Base-by-base conservation (phyloP, 441 rosid species). In the Gossypium davidsonii region DNA sequence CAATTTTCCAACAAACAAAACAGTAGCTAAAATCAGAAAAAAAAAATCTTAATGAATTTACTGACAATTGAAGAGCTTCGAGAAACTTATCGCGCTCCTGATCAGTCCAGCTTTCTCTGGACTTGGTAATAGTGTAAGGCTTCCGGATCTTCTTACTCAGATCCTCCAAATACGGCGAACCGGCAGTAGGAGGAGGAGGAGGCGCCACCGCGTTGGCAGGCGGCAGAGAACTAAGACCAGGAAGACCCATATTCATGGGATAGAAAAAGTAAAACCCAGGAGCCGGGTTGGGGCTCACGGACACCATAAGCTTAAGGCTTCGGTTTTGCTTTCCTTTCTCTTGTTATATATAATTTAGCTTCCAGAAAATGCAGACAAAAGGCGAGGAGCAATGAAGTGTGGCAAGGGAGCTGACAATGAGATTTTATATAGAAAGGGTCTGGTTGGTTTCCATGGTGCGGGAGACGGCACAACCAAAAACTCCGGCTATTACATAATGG, bases 61-160 rank as follows among this genome's bases (percentile, higher is more conserved):
- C 91, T 81, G 79, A 92, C 99, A 95, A 81, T 39, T 91, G 93
- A 55, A 92, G 94, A 72, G 98, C 96, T 89, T 95, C 99, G 55
- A 95, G 83, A 81, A 92, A 95, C 84, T 87, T 89, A 78, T 95
- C 99, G 75, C 90, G 99, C 75, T 92, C 99, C 77, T 86, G 96
- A 58, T 95, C 97, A 0, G 94, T 90, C 99, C 99, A 92, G 85
- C 84, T 95, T 91, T 95, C 99, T 73, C 99, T 87, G 71, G 96
- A 91, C 81, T 95, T 95, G 6, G 95, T 92, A 70, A 92, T 91
- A 0, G 97, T 95, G 76, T 92, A 92, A 0, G 96, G 98, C 83
- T 95, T 95, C 76, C 98, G 85, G 66, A 88, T 83, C 90, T 92
- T 94, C 96, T 82, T 86, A 76, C 67, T 72, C 49, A 74, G 73